Percentiles rank a stretch among this genome's conserved stretches.
These are phyloP conservation scores for Taiozyma onychis DNA, from an alignment of 1,139 yeast genomes.

Conservation along the genomic window DNA sequence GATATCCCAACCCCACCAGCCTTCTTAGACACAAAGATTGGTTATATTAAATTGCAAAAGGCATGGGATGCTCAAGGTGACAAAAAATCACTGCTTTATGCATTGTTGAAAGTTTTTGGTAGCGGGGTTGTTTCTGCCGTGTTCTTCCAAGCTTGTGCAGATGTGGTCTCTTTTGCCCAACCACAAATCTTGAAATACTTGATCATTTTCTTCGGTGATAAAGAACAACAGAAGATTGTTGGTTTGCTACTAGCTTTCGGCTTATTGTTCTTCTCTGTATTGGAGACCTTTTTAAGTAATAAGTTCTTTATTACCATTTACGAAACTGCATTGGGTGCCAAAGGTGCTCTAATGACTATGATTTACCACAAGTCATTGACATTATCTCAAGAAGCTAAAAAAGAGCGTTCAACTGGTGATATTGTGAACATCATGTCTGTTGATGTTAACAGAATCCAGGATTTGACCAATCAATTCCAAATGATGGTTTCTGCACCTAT, in stretches of 20 bases:
- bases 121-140: conserved; percentile 37
- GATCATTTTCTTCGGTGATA: conserved; percentile 40
- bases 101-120: conserved; percentile 47
- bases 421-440: conserved; percentile 54
- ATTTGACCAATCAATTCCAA: conserved; percentile 46
- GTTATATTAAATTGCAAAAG: conserved; percentile 27
- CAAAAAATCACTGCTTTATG: conserved; percentile 36
- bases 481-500: conserved; percentile 55
- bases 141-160: conserved; percentile 39
- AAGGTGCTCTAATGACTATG: conserved; percentile 45
- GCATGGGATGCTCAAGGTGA: conserved; percentile 34
- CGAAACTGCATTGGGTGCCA: conserved; percentile 46
- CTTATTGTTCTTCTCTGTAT: conserved; percentile 43
- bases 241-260: conserved; percentile 47
- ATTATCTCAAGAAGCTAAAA: conserved; percentile 42
- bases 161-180: conserved; percentile 42
- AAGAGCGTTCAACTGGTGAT: conserved; percentile 47
- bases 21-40: conserved; percentile 36
- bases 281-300: conserved; percentile 43
- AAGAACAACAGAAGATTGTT: conserved; percentile 38
- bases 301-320: conserved; percentile 46
- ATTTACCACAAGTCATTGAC: conserved; percentile 46
- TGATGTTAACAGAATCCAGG: conserved; percentile 52
- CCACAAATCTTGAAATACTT: conserved; percentile 51
- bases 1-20: conserved; percentile 52